These are phyloP conservation scores for Chrysopogon serrulatus DNA, from an alignment of 176 grass and related monocot species.

Conservation along the genomic window DNA sequence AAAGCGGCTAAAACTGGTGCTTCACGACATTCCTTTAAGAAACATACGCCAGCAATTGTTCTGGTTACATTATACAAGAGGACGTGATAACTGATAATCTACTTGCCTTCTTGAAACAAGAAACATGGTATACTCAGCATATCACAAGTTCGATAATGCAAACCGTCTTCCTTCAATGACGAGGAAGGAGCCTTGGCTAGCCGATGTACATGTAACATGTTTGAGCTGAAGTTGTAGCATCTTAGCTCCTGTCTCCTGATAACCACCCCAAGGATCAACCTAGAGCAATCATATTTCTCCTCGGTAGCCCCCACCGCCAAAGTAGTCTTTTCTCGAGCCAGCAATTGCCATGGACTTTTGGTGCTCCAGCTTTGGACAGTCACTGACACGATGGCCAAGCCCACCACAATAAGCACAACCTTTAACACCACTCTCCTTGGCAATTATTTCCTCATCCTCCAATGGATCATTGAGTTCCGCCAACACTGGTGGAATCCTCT, in stretches of 20 bases:
- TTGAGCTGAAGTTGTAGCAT: background rate
- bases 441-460: conserved; percentile 72
- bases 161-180: background rate
- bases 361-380: conserved; percentile 93
- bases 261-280: background rate
- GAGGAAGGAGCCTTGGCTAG: background rate
- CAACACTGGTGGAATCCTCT: conserved; percentile 87
- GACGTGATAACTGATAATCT: background rate
- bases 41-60: background rate
- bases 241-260: background rate
- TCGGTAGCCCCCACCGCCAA: conserved; percentile 70
- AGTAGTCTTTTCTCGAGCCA: conserved; percentile 77
- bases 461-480: conserved; percentile 75
- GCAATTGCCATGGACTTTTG: conserved; percentile 87
- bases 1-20: background rate
- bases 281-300: conserved; percentile 70
- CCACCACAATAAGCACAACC: conserved; percentile 94
- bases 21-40: background rate
- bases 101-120: background rate
- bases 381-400: conserved; percentile 78
- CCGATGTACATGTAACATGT: background rate
- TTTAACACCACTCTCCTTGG: conserved; percentile 78
- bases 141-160: background rate
- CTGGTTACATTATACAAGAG: conserved; percentile 23
- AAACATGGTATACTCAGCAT: background rate